Evolutionary conservation across 345 rosid genomes (phyloP).

Genomic region (Aquilaria sinensis): DNA sequence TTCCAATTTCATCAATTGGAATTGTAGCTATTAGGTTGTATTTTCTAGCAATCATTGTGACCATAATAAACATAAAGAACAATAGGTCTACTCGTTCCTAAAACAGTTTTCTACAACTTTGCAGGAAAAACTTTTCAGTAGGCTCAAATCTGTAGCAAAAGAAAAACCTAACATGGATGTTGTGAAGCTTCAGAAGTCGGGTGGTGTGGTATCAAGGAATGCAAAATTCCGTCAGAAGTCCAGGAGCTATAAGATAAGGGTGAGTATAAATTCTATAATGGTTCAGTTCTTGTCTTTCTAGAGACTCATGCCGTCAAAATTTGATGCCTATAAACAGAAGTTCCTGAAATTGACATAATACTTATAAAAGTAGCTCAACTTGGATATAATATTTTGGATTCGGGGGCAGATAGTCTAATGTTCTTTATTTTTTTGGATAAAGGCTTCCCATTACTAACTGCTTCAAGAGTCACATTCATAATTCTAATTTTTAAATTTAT

Average conservation of each 20-base stretch:
- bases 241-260: constrained; percentile 66
- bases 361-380: too few relatives aligned
- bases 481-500: too few relatives aligned
- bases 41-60: neutral
- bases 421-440: too few relatives aligned
- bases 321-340: too few relatives aligned
- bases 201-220: constrained; percentile 82
- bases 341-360: too few relatives aligned
- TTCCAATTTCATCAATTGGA: neutral
- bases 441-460: too few relatives aligned
- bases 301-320: too few relatives aligned
- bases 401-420: too few relatives aligned
- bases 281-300: too few relatives aligned
- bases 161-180: constrained; percentile 70
- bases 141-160: constrained; percentile 68
- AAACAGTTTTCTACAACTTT: constrained; percentile 7
- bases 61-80: neutral
- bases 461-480: too few relatives aligned
- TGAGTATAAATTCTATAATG: constrained; percentile 17
- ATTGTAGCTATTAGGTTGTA: too few relatives aligned
- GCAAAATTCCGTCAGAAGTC: constrained; percentile 52
- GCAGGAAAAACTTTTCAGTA: constrained; percentile 94
- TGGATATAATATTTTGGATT: too few relatives aligned
- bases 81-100: neutral
- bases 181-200: constrained; percentile 86